These are phyloP conservation scores for Pezicula radicicola DNA, from an alignment of 2,329 filamentous ascomycete species.

Conservation along the genomic window DNA sequence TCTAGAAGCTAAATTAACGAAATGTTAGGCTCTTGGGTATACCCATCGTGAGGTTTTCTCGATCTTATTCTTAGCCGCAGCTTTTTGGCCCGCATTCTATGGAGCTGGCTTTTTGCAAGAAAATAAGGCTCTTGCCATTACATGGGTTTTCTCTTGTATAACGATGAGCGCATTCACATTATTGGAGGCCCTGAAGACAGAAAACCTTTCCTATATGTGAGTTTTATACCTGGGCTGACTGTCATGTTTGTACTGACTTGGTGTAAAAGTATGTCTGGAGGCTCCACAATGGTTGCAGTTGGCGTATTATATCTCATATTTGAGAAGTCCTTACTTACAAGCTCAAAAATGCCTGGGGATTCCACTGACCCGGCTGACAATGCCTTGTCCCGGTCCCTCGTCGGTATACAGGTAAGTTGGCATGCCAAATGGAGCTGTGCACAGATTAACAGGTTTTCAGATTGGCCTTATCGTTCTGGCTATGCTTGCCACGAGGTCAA, in stretches of 20 bases:
- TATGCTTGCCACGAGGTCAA: conserved; percentile 84
- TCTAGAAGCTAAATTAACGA: conserved; percentile 10
- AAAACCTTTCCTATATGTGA: conserved; percentile 73
- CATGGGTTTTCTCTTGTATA: conserved; percentile 75
- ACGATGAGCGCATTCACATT: conserved; percentile 90
- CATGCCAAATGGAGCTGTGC: not conserved
- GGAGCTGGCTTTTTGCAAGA: conserved; percentile 68
- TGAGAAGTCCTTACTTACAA: conserved; percentile 51
- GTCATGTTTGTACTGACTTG: conserved; percentile 11
- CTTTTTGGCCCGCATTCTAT: conserved; percentile 75
- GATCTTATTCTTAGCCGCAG: conserved; percentile 69
- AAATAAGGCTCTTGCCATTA: conserved; percentile 60
- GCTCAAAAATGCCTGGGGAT: conserved; percentile 19
- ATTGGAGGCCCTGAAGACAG: conserved; percentile 80
- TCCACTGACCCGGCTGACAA: conserved; percentile 35
- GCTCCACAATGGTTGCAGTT: conserved; percentile 70
- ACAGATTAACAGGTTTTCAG: conserved; percentile 34
- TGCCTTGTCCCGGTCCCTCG: conserved; percentile 52
- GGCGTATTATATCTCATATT: conserved; percentile 78
- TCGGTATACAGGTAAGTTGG: conserved; percentile 60
- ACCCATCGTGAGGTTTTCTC: conserved; percentile 88
- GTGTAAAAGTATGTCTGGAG: conserved; percentile 64
- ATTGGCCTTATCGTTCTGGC: conserved; percentile 76
- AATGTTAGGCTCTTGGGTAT: conserved; percentile 76
- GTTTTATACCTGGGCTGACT: conserved; percentile 23